Evolutionary conservation across 2,329 filamentous ascomycete genomes (phyloP), one percentile per base, ranked within the genome.

Genomic region (Fusarium coffeatum): DNA sequence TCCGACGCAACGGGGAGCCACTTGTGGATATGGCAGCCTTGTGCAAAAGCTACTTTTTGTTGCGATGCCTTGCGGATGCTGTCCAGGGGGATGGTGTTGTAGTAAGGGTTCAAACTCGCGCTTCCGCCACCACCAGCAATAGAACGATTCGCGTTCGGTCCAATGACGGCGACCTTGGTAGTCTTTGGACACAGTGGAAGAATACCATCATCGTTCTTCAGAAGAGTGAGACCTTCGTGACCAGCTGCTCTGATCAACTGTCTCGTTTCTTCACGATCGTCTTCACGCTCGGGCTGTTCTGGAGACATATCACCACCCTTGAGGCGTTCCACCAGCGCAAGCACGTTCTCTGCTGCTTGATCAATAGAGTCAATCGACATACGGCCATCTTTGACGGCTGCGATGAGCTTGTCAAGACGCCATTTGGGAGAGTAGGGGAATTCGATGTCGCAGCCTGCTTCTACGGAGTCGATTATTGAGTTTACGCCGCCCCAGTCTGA

Each of bases 71-170:
- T 81, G 41, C 81, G 84, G 64, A 91, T 90, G 71, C 89, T 90
- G 46, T 90, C 88, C 1, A 77, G 74, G 0, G 90, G 90, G 12
- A 89, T 83, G 3, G 88, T 89, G 69, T 83, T 89, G 77, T 92
- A 92, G 77, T 92, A 91, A 0, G 90, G 88, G 75, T 91, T 91
- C 49, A 92, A 79, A 67, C 87, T 90, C 20, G 90, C 89, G 73
- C 89, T 91, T 51, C 90, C 89, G 42, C 89, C 89, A 51, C 90
- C 89, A 18, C 87, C 88, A n/a, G 88, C 89, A 68, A 92, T 90
- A 1, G 89, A 87, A 57, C 88, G 82, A 75, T 90, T 90, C 22
- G 88, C 89, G 66, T 92, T 91, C 2, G 89, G 89, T 0, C 89
- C 89, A 54, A 92, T 90, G 62, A 91, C 84, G 6, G 89, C 89